A percentile compares a stretch with the other conserved stretches of the same genome.
Evolutionary conservation across 108 stramenopile species (phyloP).

Genomic region (Cyclotella sp.): DNA sequence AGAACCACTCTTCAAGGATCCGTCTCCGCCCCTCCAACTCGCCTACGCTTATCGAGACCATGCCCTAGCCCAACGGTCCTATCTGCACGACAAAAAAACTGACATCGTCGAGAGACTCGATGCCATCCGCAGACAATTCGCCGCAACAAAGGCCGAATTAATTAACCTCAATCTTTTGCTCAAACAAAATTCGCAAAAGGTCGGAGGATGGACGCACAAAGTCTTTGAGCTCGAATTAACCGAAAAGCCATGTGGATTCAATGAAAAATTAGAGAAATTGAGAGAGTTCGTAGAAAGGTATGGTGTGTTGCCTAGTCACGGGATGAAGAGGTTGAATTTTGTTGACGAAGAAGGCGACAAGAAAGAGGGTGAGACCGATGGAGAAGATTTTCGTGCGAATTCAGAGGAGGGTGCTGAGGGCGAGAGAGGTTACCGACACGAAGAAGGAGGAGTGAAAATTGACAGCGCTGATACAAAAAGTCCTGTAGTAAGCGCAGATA

Average conservation of each 20-base stretch:
- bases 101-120: slow-evolving; percentile 6
- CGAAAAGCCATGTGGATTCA: slow-evolving; percentile 34
- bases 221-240: slow-evolving; percentile 46
- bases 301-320: slow-evolving; percentile 25
- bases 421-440: background rate
- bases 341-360: no score
- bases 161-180: slow-evolving; percentile 16
- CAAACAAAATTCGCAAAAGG: slow-evolving; percentile 27
- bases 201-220: slow-evolving; percentile 43
- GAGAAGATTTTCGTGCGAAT: background rate
- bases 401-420: background rate
- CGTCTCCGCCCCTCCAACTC: slow-evolving; percentile 23
- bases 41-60: slow-evolving; percentile 28
- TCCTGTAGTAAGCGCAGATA: no score
- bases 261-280: slow-evolving; percentile 35
- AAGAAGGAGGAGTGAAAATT: background rate
- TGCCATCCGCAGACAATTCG: slow-evolving; percentile 19
- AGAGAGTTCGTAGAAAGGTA: slow-evolving; percentile 21
- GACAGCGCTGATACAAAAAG: background rate
- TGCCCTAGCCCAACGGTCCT: slow-evolving; percentile 13
- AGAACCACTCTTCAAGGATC: slow-evolving; percentile 35
- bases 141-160: slow-evolving; percentile 30
- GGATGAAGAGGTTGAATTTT: background rate
- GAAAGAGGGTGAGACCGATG: background rate
- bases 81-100: slow-evolving; percentile 15